Base-by-base conservation (phyloP, 225 moss, liverwort and hornwort species). In the Lunularia cruciata region DNA sequence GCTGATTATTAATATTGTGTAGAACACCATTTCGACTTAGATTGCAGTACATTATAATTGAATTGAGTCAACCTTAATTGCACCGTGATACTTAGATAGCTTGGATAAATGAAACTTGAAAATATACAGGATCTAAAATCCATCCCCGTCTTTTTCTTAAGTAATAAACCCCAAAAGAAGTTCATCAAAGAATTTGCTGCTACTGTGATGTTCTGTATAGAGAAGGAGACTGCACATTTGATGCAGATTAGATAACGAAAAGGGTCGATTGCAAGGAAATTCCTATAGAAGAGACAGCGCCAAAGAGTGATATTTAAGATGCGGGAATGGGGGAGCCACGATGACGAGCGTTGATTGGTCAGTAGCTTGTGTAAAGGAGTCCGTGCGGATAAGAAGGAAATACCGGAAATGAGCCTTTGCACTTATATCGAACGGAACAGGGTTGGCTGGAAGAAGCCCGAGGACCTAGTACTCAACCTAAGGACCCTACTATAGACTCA, bases 341-440 rank as follows among this genome's bases (percentile, higher is more conserved):
- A 65, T 23, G 65, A 65, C 47, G 10, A 26, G 23, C 12, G 11
- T 12, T 61, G 1, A 61, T 40, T 61, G 61, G 38, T 23, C 13
- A 16, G 3, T 59, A 61, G 61, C 22, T 2, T 22, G 39, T 39
- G 39, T 10, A 13, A 38, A 39, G 39, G 12, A 23, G 22, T 25
- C 61, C 61, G 61, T 61, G 39, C 39, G 25, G 61, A 61, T 61
- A 61, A 61, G 61, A 61, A 61, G 37, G 61, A 61, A 54, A 27
- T 8, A 11, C 10, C 40, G 23, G 22, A 54, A 61, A 39, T 33
- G 18, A 58, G 58, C 34, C n/a, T 58, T 58, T 36, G 58, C 34
- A 34, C 35, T 58, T 36, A 3, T 35, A 10, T 58, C 34, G 33
- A 58, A 58, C 58, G 58, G 18, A 58, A 58, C 34, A 2, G 8